Evolutionary conservation across 495 filamentous ascomycete species (phyloP).

Genomic region (Neurospora sp.): DNA sequence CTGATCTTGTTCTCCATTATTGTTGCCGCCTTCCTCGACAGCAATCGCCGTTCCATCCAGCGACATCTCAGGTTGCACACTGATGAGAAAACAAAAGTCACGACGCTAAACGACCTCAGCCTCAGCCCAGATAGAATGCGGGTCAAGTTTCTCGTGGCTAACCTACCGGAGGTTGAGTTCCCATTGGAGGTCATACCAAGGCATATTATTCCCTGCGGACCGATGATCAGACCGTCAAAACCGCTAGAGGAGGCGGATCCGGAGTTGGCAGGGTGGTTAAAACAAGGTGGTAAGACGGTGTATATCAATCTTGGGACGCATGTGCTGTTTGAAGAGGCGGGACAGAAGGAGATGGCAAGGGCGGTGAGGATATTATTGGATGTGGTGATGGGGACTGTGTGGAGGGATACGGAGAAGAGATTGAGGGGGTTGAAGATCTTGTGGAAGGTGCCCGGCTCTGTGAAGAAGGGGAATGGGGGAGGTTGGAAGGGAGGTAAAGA

Average conservation of each 20-base stretch:
- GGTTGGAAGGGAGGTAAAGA: background rate
- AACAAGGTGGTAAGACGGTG: constrained; percentile 20
- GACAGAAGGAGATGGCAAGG: constrained; percentile 23
- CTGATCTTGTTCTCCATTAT: constrained; percentile 14
- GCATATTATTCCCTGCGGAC: constrained; percentile 40
- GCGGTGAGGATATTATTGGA: constrained; percentile 25
- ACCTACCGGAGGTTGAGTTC: constrained; percentile 18
- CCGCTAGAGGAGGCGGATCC: constrained; percentile 22
- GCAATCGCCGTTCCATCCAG: constrained; percentile 8
- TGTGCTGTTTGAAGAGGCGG: constrained; percentile 4
- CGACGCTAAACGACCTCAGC: constrained; percentile 14
- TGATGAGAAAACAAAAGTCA: constrained; percentile 4
- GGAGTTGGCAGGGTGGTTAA: constrained; percentile 27
- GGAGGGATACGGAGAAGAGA: constrained; percentile 1
- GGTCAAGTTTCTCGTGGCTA: constrained; percentile 16
- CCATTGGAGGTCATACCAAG: constrained; percentile 24
- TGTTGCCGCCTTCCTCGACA: constrained; percentile 6
- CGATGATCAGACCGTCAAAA: constrained; percentile 33
- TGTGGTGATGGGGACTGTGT: background rate
- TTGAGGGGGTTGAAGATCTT: constrained; percentile 27
- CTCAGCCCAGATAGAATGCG: background rate
- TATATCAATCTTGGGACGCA: constrained; percentile 33
- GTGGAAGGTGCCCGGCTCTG: constrained; percentile 28
- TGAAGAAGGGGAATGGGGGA: background rate
- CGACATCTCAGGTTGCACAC: background rate